Evolutionary conservation across 1,284 basidiomycete genomes (phyloP).

Genomic region (Ceratobasidium sp.): DNA sequence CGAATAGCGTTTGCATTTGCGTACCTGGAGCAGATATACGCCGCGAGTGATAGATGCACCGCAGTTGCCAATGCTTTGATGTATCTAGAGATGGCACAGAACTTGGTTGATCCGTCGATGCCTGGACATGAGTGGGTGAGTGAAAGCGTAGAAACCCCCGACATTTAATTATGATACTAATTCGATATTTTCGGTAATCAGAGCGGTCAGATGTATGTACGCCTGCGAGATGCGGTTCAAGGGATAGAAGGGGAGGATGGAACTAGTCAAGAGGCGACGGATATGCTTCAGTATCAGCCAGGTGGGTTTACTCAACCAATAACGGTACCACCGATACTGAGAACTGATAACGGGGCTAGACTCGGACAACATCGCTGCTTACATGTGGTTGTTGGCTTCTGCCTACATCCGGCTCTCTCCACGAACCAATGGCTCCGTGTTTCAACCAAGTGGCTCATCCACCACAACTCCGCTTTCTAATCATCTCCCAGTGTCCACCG

Average conservation of each 20-base stretch:
- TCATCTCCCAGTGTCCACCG: not conserved
- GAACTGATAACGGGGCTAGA: not conserved
- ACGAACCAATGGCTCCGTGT: constrained; percentile 9
- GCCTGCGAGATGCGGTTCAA: constrained; percentile 9
- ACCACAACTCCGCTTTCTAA: not conserved
- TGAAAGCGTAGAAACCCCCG: no score
- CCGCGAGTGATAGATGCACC: not conserved
- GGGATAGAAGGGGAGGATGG: not conserved
- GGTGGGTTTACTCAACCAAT: not conserved
- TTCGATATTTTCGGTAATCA: not conserved
- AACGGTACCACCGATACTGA: not conserved
- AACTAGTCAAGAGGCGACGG: not conserved
- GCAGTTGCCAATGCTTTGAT: constrained; percentile 5
- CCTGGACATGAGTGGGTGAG: constrained; percentile 10
- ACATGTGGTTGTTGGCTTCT: constrained; percentile 14
- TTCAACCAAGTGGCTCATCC: not conserved
- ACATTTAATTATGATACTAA: no score
- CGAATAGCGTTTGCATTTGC: constrained; percentile 10
- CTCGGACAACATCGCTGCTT: constrained; percentile 19
- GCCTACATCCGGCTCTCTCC: constrained; percentile 22
- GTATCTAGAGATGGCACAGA: constrained; percentile 14
- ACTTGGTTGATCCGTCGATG: constrained; percentile 1
- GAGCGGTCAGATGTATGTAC: constrained; percentile 14
- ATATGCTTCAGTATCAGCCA: constrained; percentile 1
- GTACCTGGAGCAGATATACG: constrained; percentile 12